Percentiles rank a stretch among this genome's conserved stretches.
These are phyloP conservation scores for Metarhizium humberi DNA, from an alignment of 2,329 filamentous ascomycete species.

Conservation along the genomic window DNA sequence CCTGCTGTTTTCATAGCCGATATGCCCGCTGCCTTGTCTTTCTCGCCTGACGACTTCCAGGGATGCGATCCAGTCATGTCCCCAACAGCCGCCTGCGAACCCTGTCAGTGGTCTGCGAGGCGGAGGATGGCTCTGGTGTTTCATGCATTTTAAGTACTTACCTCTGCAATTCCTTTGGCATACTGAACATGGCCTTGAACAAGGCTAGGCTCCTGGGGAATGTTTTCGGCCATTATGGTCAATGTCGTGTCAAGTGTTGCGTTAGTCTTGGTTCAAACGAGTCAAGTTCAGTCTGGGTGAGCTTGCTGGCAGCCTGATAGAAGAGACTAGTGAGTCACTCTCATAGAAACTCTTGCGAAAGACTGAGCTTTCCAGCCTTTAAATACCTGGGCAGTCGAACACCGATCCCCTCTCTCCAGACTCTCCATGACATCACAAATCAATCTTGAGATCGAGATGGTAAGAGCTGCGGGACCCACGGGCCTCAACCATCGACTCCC, in stretches of 20 bases:
- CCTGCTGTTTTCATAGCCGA: slow-evolving; percentile 53
- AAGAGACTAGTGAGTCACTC: no score
- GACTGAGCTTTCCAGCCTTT: no score
- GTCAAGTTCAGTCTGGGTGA: no score
- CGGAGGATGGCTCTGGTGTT: neutral
- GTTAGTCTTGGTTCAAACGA: neutral
- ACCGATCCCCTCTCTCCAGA: slow-evolving; percentile 12
- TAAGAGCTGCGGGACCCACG: no score
- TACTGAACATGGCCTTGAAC: slow-evolving; percentile 57
- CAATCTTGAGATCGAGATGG: neutral
- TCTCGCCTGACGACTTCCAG: slow-evolving; percentile 55
- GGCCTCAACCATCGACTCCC: neutral
- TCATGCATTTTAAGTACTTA: slow-evolving; percentile 16
- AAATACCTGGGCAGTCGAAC: slow-evolving; percentile 8
- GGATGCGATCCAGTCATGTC: slow-evolving; percentile 50
- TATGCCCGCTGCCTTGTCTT: slow-evolving; percentile 54
- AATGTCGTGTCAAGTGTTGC: neutral
- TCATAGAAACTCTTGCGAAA: no score
- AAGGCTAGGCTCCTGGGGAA: slow-evolving; percentile 43
- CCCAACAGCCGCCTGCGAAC: slow-evolving; percentile 47
- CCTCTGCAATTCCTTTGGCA: slow-evolving; percentile 58
- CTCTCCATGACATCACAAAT: slow-evolving; percentile 6
- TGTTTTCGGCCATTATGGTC: slow-evolving; percentile 1
- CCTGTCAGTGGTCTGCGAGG: neutral
- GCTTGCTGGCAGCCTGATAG: neutral